Evolutionary conservation across 1,284 basidiomycete genomes (phyloP).

Genomic region (Ceratobasidium sp.): DNA sequence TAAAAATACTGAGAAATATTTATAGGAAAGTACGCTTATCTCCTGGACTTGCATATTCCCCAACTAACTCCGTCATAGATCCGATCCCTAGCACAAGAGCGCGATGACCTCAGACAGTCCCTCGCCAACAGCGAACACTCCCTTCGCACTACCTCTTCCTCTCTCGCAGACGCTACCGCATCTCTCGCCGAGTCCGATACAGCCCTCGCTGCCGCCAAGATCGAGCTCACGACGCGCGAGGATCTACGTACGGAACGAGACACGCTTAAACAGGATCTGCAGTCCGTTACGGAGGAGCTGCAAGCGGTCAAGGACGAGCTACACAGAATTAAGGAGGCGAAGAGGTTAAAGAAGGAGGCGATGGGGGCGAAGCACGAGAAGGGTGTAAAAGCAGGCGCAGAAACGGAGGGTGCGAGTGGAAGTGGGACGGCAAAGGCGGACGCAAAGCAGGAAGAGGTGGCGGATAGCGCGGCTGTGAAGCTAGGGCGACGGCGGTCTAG

Average conservation of each 20-base stretch:
- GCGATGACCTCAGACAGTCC: constrained; percentile 23
- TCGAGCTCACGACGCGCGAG: constrained; percentile 20
- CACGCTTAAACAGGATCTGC: constrained; percentile 27
- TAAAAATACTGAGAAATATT: constrained; percentile 20
- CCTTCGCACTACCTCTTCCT: constrained; percentile 39
- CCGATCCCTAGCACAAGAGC: constrained; percentile 36
- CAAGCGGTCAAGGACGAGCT: not conserved
- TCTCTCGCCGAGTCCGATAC: constrained; percentile 42
- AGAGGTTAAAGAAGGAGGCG: constrained; percentile 26
- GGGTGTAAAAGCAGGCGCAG: constrained; percentile 18
- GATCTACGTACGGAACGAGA: constrained; percentile 32
- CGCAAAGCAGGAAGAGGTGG: constrained; percentile 15
- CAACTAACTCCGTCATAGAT: constrained; percentile 17
- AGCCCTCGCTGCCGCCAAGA: constrained; percentile 44
- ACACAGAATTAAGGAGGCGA: not conserved
- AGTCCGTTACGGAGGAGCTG: constrained; percentile 10
- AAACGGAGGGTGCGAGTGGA: constrained; percentile 11
- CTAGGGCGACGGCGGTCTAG: constrained; percentile 36
- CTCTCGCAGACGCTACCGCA: constrained; percentile 40
- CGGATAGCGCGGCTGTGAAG: constrained; percentile 22
- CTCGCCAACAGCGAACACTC: constrained; percentile 29
- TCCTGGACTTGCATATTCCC: not conserved
- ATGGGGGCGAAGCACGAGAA: constrained; percentile 38
- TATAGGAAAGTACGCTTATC: constrained; percentile 33
- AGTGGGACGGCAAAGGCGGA: not conserved